Percentiles rank a stretch among this genome's conserved stretches.
Evolutionary conservation across 2,329 filamentous ascomycete species (phyloP).

Genomic region (Leptographium wingfieldii): DNA sequence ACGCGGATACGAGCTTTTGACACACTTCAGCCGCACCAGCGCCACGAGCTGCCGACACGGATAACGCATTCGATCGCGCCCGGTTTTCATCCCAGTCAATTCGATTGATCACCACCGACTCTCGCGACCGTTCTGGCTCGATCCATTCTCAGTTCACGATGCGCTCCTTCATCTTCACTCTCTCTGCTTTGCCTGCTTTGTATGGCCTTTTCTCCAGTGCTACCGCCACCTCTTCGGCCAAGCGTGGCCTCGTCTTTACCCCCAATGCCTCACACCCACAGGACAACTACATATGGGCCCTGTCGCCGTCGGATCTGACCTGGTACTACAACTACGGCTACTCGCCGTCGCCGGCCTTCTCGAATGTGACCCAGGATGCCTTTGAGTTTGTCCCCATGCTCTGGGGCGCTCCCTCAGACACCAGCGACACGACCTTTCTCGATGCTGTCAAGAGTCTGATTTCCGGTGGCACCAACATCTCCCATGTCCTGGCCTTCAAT

Average conservation of each 20-base stretch:
- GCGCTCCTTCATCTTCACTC: background rate
- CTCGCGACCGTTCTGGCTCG: background rate
- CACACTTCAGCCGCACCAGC: background rate
- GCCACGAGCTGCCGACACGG: background rate
- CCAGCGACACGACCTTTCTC: conserved; percentile 47
- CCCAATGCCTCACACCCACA: conserved; percentile 37
- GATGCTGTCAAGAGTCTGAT: conserved; percentile 44
- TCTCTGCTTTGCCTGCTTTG: background rate
- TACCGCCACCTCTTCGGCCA: conserved; percentile 30
- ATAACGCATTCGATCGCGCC: background rate
- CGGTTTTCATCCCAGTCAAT: background rate
- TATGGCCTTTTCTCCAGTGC: conserved; percentile 1
- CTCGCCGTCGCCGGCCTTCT: conserved; percentile 40
- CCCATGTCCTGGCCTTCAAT: conserved; percentile 63
- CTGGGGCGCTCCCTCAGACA: conserved; percentile 45
- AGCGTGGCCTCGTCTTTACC: conserved; percentile 63
- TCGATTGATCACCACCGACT: background rate
- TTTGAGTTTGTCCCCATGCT: conserved; percentile 75
- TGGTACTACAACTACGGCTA: conserved; percentile 79
- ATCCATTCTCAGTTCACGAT: background rate
- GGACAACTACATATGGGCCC: conserved; percentile 56
- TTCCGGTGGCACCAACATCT: conserved; percentile 41
- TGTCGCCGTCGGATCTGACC: conserved; percentile 44
- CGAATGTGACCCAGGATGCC: conserved; percentile 32
- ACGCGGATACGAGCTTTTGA: background rate